A percentile compares a stretch with the other conserved stretches of the same genome.
Conservation (phyloP, 345 rosid genomes). For the Raphanus raphanistrum region DNA sequence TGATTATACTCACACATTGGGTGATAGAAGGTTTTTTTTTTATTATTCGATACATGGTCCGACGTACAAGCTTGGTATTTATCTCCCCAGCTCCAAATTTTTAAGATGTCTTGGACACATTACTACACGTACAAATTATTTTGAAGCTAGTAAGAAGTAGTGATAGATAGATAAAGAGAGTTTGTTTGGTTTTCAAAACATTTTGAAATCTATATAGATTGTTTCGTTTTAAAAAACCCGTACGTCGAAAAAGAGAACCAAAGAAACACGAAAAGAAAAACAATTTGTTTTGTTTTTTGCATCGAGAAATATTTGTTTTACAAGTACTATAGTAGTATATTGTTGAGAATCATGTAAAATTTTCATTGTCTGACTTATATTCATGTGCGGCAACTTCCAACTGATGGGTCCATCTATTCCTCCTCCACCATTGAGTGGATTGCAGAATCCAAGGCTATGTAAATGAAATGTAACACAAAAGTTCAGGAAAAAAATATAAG, state of each 20-base stretch:
- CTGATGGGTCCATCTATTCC: constrained; percentile 39
- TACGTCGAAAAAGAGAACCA: not conserved
- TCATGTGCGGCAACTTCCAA: constrained; percentile 37
- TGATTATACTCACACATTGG: not conserved
- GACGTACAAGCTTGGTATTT: not conserved
- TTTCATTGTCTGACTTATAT: constrained; percentile 27
- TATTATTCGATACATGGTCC: not conserved
- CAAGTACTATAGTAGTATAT: constrained; percentile 2
- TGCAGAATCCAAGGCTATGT: constrained; percentile 38
- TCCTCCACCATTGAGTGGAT: constrained; percentile 39
- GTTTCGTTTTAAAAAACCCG: not conserved
- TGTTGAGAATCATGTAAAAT: constrained; percentile 7
- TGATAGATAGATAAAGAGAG: not conserved
- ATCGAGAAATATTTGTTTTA: not conserved
- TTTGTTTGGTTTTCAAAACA: not conserved
- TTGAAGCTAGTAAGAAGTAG: not conserved
- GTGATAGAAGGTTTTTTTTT: not conserved
- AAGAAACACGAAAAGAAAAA: not conserved
- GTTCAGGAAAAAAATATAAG: not conserved
- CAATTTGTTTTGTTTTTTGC: not conserved
- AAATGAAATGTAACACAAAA: not conserved
- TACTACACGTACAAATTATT: not conserved
- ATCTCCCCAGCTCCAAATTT: not conserved
- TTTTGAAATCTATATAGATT: not conserved
- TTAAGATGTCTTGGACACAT: constrained; percentile 9